phyloP scores from a whole-genome alignment of 164 flowering plant genomes.

The Taxillus chinensis region DNA sequence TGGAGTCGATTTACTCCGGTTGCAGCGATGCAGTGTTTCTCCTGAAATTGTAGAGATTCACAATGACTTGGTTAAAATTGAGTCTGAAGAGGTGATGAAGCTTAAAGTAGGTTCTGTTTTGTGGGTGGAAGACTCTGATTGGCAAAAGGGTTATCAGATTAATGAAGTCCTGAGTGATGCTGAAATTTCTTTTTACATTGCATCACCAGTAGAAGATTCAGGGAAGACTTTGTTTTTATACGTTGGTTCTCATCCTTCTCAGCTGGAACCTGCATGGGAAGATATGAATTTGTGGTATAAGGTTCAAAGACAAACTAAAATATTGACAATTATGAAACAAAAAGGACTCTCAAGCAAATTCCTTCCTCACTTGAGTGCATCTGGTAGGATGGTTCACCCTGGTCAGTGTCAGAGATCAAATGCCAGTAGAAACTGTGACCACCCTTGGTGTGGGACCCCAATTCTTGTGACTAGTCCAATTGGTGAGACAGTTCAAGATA shows the following conservation, averaged over 20 bases:
- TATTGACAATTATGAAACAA: conserved; percentile 66
- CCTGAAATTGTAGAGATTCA: conserved; percentile 80
- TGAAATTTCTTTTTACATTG: conserved; percentile 41
- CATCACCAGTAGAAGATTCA: conserved; percentile 55
- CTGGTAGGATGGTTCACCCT: conserved; percentile 73
- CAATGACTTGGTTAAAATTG: conserved; percentile 33
- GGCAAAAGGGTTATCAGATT: conserved; percentile 60
- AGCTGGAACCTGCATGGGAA: conserved; percentile 84
- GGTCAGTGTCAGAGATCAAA: conserved; percentile 59
- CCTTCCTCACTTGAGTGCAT: conserved; percentile 65
- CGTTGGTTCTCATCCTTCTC: conserved; percentile 80
- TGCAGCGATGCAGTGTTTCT: conserved; percentile 38
- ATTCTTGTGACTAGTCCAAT: conserved; percentile 69
- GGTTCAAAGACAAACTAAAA: conserved; percentile 88
- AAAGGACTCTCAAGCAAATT: conserved; percentile 66
- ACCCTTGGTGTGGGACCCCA: conserved; percentile 93
- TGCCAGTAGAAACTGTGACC: conserved; percentile 60
- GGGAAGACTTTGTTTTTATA: conserved; percentile 45
- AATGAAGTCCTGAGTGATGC: conserved; percentile 37
- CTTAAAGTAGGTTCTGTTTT: conserved; percentile 66
- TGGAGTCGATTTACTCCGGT: conserved; percentile 45
- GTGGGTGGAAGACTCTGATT: conserved; percentile 65
- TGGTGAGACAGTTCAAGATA: conserved; percentile 50
- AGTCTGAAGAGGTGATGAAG: conserved; percentile 37
- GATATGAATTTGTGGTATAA: conserved; percentile 91